phyloP scores from a whole-genome alignment of 2,329 filamentous ascomycete genomes.

The Fusarium beomiforme region DNA sequence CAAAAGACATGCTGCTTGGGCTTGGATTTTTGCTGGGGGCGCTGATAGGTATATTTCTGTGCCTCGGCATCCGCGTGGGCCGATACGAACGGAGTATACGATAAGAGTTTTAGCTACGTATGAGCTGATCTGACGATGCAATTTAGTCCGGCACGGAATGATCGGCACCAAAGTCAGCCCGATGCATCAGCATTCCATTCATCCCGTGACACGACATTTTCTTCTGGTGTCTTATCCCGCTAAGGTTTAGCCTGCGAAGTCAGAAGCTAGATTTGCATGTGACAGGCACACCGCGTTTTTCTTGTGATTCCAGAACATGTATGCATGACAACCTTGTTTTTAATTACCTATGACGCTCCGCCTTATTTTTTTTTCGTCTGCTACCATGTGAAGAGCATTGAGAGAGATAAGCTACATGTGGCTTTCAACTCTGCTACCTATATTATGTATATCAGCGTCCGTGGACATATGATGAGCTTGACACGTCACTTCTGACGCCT shows the following conservation, averaged over 20 bases:
- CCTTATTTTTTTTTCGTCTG: not conserved
- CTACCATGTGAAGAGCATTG: not conserved
- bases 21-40: not conserved
- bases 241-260: not conserved
- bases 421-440: no score
- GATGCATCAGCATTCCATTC: not conserved
- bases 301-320: conserved; percentile 1
- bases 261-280: conserved; percentile 7
- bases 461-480: not conserved
- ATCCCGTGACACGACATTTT: not conserved
- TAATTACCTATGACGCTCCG: not conserved
- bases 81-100: no score
- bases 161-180: not conserved
- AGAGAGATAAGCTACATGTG: not conserved
- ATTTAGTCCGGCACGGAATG: not conserved
- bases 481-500: not conserved
- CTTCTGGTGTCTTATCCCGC: not conserved
- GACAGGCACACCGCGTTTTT: not conserved
- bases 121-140: conserved; percentile 15
- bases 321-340: not conserved
- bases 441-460: no score
- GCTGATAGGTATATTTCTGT: not conserved
- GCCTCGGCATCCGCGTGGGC: conserved; percentile 24
- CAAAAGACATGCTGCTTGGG: not conserved
- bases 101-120: not conserved